Evolutionary conservation across 768 basidiomycete genomes (phyloP).

Genomic region (Boletales sp.): DNA sequence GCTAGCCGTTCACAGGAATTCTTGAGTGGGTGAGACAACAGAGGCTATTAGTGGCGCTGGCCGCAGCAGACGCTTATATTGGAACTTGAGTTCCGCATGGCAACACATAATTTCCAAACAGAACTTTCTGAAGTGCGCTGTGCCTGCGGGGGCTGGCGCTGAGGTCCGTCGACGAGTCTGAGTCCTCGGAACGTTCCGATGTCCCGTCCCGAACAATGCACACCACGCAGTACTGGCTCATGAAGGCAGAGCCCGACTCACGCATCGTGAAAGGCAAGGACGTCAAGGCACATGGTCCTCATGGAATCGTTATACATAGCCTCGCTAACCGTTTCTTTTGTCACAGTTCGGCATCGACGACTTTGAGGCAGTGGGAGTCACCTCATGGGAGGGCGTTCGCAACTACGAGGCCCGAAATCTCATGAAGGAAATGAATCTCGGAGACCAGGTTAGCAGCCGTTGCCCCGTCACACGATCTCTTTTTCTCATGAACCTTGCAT

Average conservation of each 20-base stretch:
- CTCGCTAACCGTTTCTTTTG: background rate
- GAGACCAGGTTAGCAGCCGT: conserved; percentile 56
- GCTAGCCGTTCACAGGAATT: conserved; percentile 1
- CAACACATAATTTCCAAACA: no score
- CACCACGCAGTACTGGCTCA: conserved; percentile 51
- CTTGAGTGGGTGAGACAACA: no score
- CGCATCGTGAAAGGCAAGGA: conserved; percentile 84
- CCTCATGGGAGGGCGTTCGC: conserved; percentile 86
- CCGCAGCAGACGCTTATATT: no score
- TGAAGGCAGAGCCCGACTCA: conserved; percentile 86
- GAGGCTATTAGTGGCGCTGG: background rate
- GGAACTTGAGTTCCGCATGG: no score
- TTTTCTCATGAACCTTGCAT: background rate
- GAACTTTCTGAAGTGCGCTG: no score
- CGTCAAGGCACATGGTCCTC: conserved; percentile 54
- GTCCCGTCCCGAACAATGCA: no score
- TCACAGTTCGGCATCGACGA: conserved; percentile 84
- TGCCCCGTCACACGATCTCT: background rate
- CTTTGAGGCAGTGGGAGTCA: conserved; percentile 66
- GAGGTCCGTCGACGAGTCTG: no score
- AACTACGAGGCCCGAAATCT: conserved; percentile 81
- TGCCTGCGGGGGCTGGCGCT: no score
- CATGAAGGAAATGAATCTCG: conserved; percentile 76
- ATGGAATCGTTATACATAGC: background rate
- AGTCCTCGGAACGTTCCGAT: no score